Evolutionary conservation across 495 filamentous ascomycete genomes (phyloP), one percentile per base, ranked within the genome.

Genomic region (Entonaema liquescens): DNA sequence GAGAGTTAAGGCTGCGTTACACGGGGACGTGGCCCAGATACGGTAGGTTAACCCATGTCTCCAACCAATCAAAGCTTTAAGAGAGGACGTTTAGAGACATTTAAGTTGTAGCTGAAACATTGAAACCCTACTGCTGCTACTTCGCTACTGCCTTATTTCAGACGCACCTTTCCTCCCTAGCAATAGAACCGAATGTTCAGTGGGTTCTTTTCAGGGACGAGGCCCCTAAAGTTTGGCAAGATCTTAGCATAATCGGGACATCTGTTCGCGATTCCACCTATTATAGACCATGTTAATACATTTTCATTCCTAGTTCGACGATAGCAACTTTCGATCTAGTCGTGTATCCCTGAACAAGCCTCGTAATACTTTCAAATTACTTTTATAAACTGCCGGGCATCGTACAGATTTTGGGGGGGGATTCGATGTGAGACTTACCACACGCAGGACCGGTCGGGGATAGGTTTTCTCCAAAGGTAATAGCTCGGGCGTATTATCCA

Each of bases 1-100:
- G 28, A 40, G 44, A 56, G 67, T 42, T 59, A 40, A 59, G 35
- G 56, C 2, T 62, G 36, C 59, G 69, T 67, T 67, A 67, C 69
- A 67, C 69, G 63, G 69, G 49, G 35, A 49, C 17, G 33, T 31
- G 33, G 53, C 15, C 59, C 36, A 19, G n/a, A 71, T 71, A 11
- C 6, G 42, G 68, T 38, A 71, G 52, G 40, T 67, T 13, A 28
- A 61, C n/a, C 63, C 59, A 59, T 36, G 0, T 12, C 12, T 13
- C 17, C 0, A 9, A 5, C 67, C 67, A 70, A 70, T 70, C 56
- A 52, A 2, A 28, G 49, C 57, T 31, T 5, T 33, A 17, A 15
- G 38, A 17, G 40, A 49, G 35, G 7, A 21, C n/a, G 26, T 56
- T 52, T 44, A 36, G 52, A 31, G 42, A n/a, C 26, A 47, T 36